Conservation (phyloP, 2,329 filamentous ascomycete species). For the Taxawa tesnikishii region DNA sequence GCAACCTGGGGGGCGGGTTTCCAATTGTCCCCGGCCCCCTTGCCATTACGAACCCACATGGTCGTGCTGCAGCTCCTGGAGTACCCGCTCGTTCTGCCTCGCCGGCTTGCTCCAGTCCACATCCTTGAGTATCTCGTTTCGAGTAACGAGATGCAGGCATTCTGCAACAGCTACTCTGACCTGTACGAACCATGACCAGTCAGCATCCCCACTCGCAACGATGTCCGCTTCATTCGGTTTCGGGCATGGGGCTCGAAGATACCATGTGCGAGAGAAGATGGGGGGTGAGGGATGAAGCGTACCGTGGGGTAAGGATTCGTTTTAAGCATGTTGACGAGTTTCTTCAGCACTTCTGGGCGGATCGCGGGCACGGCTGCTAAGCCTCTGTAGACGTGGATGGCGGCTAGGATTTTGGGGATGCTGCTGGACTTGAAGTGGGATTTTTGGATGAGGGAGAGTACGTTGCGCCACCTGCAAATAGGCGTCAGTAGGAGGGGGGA, state of each 20-base stretch:
- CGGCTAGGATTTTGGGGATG: conserved; percentile 69
- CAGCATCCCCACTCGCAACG: too few species aligned
- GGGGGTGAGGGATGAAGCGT: conserved; percentile 17
- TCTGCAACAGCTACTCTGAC: conserved; percentile 40
- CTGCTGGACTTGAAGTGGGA: conserved; percentile 74
- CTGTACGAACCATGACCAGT: conserved; percentile 4
- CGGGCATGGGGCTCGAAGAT: too few species aligned
- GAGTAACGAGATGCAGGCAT: conserved; percentile 24
- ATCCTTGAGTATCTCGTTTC: conserved; percentile 15
- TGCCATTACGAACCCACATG: neutral
- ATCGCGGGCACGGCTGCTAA: conserved; percentile 44
- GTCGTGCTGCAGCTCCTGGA: neutral
- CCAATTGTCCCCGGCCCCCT: too few species aligned
- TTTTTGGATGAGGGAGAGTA: conserved; percentile 64
- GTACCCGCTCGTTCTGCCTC: neutral
- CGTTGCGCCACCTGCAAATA: conserved; percentile 35
- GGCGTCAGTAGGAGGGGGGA: conserved; percentile 2
- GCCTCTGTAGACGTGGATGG: conserved; percentile 65
- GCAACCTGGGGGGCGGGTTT: too few species aligned
- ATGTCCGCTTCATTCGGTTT: too few species aligned
- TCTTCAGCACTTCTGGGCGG: conserved; percentile 47
- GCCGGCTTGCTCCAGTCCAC: conserved; percentile 12
- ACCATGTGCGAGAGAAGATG: too few species aligned
- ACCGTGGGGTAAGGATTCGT: conserved; percentile 72
- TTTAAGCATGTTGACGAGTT: conserved; percentile 58